Evolutionary conservation across 345 rosid species (phyloP).

Genomic region (Gossypium herbaceum): DNA sequence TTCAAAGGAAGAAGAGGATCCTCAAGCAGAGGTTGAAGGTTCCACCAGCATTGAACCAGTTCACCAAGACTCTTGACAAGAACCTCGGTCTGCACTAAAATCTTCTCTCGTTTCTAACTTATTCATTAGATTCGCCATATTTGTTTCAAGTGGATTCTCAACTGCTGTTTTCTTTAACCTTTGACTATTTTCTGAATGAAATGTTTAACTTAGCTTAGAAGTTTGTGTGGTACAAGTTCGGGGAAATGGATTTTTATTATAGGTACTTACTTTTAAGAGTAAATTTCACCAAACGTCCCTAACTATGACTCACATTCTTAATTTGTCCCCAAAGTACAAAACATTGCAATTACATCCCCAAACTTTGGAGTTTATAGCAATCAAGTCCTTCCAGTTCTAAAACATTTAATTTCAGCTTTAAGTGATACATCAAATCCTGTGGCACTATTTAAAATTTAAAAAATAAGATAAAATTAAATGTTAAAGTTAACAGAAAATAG

Average conservation of each 20-base stretch:
- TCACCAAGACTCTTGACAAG: conserved; percentile 53
- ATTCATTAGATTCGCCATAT: background rate
- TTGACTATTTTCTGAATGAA: background rate
- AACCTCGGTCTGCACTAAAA: conserved; percentile 35
- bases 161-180: background rate
- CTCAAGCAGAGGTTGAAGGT: conserved; percentile 52
- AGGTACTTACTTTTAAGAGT: too few species aligned
- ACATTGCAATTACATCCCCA: too few species aligned
- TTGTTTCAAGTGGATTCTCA: background rate
- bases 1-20: conserved; percentile 53
- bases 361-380: too few species aligned
- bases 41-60: conserved; percentile 55
- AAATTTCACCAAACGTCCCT: too few species aligned
- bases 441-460: too few species aligned
- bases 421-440: too few species aligned
- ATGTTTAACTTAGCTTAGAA: background rate
- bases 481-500: too few species aligned
- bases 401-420: too few species aligned
- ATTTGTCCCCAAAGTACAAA: too few species aligned
- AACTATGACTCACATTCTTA: too few species aligned
- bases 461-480: too few species aligned
- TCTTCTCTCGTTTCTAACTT: background rate
- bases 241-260: background rate
- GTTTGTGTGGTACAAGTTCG: background rate
- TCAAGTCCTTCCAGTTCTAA: too few species aligned